Base-by-base conservation (phyloP, 768 basidiomycete genomes). In the Rhodotorula toruloides region DNA sequence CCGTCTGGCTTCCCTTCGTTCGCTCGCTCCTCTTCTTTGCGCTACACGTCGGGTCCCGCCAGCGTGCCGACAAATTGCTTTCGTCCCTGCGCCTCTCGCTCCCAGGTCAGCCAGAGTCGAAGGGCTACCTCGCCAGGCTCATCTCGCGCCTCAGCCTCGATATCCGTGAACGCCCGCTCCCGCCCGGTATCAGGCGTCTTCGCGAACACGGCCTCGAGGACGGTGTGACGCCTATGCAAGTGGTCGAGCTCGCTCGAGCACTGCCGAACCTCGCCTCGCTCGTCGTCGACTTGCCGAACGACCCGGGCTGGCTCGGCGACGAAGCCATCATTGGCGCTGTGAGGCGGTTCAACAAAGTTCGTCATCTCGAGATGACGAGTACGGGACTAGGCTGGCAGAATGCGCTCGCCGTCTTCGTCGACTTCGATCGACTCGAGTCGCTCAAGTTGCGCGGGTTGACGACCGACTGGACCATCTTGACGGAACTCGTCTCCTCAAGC, bases 121-220 rank as follows among this genome's bases (percentile, higher is more conserved):
- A 90, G 75, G 5, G 90, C 88, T 0, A 89, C 89, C 2, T 90
- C 80, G 71, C 89, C 87, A 74, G 88, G 90, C 74, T 90, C 89
- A 0, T 86, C 89, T 4, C 17, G 29, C 50, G 36, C 50, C 43
- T 54, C 40, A 32, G 9, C 9, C 17, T 61, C 50, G 60, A 52
- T 19, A 32, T 54, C 13, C 27, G 49, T 8, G 48, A 50, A 49
- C 37, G 37, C 40, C 46, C 48, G 59, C 27, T 52, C 32, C 19
- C 39, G 49, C 13, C 4, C 2, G 5, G 39, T 2, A n/a, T 37
- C 27, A 42, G 54, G 10, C 37, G 21, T 4, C 2, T 2, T 7
- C 22, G 25, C 4, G 2, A 22, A 19, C 44, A 32, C 60, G 17
- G 19, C 29, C 19, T 27, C 10, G 25, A 49, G 25, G n/a, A 36